Base-by-base conservation (phyloP, 345 rosid species). In the Murraya paniculata region DNA sequence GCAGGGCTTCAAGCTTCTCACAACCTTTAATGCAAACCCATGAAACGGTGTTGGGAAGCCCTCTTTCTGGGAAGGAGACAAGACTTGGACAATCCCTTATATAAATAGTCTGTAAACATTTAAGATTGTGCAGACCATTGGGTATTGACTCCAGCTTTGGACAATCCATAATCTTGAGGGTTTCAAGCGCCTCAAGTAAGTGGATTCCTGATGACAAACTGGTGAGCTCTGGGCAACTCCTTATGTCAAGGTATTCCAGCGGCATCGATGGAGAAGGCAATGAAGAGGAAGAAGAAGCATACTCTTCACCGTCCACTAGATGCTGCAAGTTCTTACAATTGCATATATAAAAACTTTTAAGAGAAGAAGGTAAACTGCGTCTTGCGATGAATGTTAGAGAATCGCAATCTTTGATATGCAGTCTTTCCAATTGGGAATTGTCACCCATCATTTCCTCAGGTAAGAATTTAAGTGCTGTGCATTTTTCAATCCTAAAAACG, bases 11-110 rank as follows among this genome's bases (percentile, higher is more conserved):
- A 10, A 73, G 24, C 24, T 36, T 58, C 66, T 73, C 9, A 38
- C 76, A 58, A 0, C 0, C 0, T 0, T 0, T 0, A 24, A 73
- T 73, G 0, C 0, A 0, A 36, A 57, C 10, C 7, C 13, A 0
- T 10, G 24, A 36, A 73, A 19, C 21, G 21, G 28, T 9, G 60
- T 3, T 9, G 21, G 76, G 76, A 22, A 72, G 48, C 33, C 66
- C 65, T 39, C 58, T 66, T 9, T 55, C 35, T 2, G 16, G 35
- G 6, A 58, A 72, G 33, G 53, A 72, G 21, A 36, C 53, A 72
- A 72, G 4, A 57, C 53, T 57, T 33, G 31, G 33, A 31, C 66
- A 72, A 0, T 25, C 10, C 11, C 2, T 0, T 11, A 3, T 8
- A 9, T 3, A 21, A n/a, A 21, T 5, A 1, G 2, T 2, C 24